A percentile compares a stretch with the other conserved stretches of the same genome.
phyloP scores from a whole-genome alignment of 1,284 basidiomycete genomes.

The Ceratorhiza oryzae-sativae region DNA sequence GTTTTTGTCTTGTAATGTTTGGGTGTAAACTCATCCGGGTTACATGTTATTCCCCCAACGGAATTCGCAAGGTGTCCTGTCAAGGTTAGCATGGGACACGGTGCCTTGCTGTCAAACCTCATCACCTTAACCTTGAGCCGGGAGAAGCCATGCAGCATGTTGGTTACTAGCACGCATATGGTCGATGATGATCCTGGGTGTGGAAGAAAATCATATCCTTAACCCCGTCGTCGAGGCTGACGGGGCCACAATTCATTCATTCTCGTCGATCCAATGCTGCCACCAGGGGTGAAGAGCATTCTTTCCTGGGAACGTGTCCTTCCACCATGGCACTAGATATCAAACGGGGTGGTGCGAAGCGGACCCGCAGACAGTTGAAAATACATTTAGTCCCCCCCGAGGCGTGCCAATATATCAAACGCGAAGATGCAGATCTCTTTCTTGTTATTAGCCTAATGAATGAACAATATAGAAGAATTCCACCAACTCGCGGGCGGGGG shows the following conservation, averaged over 20 bases:
- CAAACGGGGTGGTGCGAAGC: background rate
- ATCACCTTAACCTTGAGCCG: background rate
- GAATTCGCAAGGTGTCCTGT: background rate
- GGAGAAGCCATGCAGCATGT: background rate
- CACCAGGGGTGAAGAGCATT: background rate
- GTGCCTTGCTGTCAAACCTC: background rate
- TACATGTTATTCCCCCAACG: conserved; percentile 3
- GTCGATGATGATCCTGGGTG: background rate
- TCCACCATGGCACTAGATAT: background rate
- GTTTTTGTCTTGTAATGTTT: conserved; percentile 11
- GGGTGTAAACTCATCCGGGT: background rate
- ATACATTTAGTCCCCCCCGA: background rate
- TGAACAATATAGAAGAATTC: conserved; percentile 3
- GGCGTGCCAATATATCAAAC: too few species aligned
- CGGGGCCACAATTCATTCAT: background rate
- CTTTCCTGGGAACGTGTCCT: background rate
- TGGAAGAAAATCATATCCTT: background rate
- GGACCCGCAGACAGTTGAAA: background rate
- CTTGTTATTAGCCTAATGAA: background rate
- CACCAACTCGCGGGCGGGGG: conserved; percentile 35
- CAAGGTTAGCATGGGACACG: background rate
- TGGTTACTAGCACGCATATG: too few species aligned
- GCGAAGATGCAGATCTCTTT: background rate
- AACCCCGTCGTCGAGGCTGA: background rate
- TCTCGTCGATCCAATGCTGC: too few species aligned